Base-by-base conservation (phyloP, 2,329 filamentous ascomycete genomes). In the Talaromyces amestolkiae region DNA sequence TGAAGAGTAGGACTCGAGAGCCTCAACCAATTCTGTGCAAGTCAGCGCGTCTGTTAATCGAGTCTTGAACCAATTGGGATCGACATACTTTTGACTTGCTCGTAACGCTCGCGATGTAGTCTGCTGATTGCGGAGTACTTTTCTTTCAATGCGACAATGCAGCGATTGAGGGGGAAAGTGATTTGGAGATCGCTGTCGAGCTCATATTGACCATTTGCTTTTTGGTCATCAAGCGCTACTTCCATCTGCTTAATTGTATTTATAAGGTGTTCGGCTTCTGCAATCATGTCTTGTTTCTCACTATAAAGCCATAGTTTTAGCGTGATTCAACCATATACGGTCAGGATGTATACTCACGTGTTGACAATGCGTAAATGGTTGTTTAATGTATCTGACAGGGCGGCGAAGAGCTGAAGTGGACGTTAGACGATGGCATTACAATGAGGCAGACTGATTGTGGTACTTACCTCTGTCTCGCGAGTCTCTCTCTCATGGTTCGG, bases 221-320 rank as follows among this genome's bases (percentile, higher is more conserved):
- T 89, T 65, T 85, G 84, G 74, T 96, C 92, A 70, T 95, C 91
- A 27, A 99, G 84, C 0, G 94, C 96, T 7, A 86, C 83, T 78
- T 98, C 92, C 93, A 99, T 97, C 79, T 98, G 93, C 73, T 89
- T 90, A 72, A 98, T 97, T 0, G 87, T 86, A 63, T 88, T 91
- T 74, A 97, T 91, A 67, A 95, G 89, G 72, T 86, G 88, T 73
- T 95, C 89, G 22, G 93, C 93, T 77, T 98, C 92, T 68, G 96
- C 91, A n/a, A 91, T 85, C 84, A 98, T 86, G 58, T 91, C 87
- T 77, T 93, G 91, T 81, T 97, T 98, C 80, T 99, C 95, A 63
- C 85, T 87, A 68, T 24, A 61, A 17, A 31, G 7, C 60, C 11
- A 43, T 10, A 3, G 10, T 5, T 1, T 43, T 39, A 59, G 37